These are phyloP conservation scores for Carex myosuroides DNA, from an alignment of 176 grass and related monocot species.

Conservation along the genomic window DNA sequence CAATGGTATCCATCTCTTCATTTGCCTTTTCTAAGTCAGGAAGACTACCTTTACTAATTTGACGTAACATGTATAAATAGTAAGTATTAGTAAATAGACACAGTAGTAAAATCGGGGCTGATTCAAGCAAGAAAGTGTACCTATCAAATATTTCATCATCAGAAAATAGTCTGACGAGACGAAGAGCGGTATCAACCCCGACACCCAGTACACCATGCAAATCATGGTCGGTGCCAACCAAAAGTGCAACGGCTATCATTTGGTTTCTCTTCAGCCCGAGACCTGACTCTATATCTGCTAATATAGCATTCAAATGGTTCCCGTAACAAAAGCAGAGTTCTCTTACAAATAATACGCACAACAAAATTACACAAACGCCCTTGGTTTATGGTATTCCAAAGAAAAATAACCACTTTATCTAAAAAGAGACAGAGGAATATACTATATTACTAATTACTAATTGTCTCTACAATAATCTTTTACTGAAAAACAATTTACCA, in stretches of 20 bases:
- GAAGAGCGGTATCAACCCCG: conserved; percentile 73
- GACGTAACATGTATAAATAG: conserved; percentile 42
- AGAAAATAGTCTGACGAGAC: conserved; percentile 55
- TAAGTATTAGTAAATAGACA: conserved; percentile 17
- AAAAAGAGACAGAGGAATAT: neutral
- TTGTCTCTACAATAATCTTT: neutral
- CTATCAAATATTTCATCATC: conserved; percentile 66
- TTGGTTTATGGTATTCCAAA: neutral
- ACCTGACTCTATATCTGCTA: conserved; percentile 73
- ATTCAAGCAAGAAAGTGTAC: conserved; percentile 29
- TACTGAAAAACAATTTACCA: neutral
- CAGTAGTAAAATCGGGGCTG: conserved; percentile 7
- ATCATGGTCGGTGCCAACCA: conserved; percentile 76
- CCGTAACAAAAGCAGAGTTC: conserved; percentile 28
- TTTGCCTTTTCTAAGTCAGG: conserved; percentile 30
- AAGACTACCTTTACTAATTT: conserved; percentile 56
- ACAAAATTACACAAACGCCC: neutral
- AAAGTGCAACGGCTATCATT: conserved; percentile 82
- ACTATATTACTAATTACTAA: neutral
- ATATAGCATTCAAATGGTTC: conserved; percentile 96
- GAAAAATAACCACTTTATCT: neutral
- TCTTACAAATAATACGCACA: neutral
- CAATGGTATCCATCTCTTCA: conserved; percentile 42
- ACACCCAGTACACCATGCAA: conserved; percentile 72
- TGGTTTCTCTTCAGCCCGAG: conserved; percentile 89